These are phyloP conservation scores for Pseudofabraea citricarpa DNA, from an alignment of 2,329 filamentous ascomycete genomes.

Conservation along the genomic window DNA sequence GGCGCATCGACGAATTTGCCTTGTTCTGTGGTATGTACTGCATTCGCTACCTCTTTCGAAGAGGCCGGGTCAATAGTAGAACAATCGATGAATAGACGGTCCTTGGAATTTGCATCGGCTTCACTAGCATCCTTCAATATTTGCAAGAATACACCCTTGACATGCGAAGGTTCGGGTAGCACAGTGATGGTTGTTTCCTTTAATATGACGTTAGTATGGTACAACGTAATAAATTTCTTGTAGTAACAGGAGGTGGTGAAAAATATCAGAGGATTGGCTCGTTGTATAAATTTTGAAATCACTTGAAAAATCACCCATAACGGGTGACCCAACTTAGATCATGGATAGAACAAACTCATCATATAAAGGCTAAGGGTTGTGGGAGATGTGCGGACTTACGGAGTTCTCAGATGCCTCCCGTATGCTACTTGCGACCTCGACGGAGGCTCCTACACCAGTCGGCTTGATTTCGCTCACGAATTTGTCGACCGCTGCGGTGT, in stretches of 20 bases:
- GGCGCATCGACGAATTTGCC: constrained; percentile 89
- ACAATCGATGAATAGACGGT: constrained; percentile 87
- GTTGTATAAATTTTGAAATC: constrained; percentile 56
- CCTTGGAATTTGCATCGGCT: constrained; percentile 38
- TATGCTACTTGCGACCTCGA: constrained; percentile 51
- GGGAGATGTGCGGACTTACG: constrained; percentile 41
- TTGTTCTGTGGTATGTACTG: constrained; percentile 60
- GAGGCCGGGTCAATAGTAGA: constrained; percentile 93
- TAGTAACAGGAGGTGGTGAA: no score
- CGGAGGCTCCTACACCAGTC: constrained; percentile 34
- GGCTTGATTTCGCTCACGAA: constrained; percentile 46
- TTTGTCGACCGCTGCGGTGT: constrained; percentile 46
- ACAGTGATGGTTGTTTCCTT: constrained; percentile 86
- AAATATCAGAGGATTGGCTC: constrained; percentile 71
- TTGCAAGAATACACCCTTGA: constrained; percentile 73
- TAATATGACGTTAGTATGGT: constrained; percentile 4
- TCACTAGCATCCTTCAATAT: constrained; percentile 62
- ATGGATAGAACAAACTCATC: constrained; percentile 55
- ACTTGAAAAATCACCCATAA: constrained; percentile 40
- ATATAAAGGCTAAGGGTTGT: constrained; percentile 19
- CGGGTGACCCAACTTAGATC: constrained; percentile 68
- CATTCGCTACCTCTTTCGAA: constrained; percentile 70
- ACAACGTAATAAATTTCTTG: constrained; percentile 10
- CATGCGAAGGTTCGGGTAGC: constrained; percentile 83
- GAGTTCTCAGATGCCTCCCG: constrained; percentile 62